These are phyloP conservation scores for Saccharomycodes ludwigii DNA, from an alignment of 805 yeast genomes.

Conservation along the genomic window DNA sequence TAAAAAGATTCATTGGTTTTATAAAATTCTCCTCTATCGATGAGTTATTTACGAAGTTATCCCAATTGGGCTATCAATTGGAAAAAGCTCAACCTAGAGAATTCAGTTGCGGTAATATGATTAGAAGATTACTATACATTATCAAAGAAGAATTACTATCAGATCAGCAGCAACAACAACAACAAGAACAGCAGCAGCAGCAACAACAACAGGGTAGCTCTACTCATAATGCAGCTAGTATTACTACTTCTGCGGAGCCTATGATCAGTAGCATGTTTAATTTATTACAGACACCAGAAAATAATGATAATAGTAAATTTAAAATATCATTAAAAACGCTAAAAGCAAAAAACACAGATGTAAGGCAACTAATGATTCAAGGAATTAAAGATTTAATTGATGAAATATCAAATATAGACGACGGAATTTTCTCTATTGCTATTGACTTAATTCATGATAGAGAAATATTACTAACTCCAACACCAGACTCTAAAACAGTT, in stretches of 20 bases:
- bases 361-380: conserved; percentile 77
- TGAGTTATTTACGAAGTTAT: conserved; percentile 6
- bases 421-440: conserved; percentile 82
- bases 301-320: conserved; percentile 7
- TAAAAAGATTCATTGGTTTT: conserved; percentile 83
- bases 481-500: conserved; percentile 86
- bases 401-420: conserved; percentile 81
- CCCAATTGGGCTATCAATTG: conserved; percentile 58
- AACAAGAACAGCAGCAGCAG: too few species aligned
- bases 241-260: conserved; percentile 26
- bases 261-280: conserved; percentile 81
- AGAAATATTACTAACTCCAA: conserved; percentile 74
- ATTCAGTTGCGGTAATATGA: conserved; percentile 79
- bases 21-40: conserved; percentile 12
- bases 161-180: too few species aligned
- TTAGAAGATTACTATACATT: conserved; percentile 76
- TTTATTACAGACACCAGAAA: conserved; percentile 45
- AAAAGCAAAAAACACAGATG: conserved; percentile 30
- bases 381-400: conserved; percentile 87
- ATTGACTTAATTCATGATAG: conserved; percentile 91
- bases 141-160: conserved; percentile 82
- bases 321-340: conserved; percentile 9
- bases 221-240: conserved; percentile 6
- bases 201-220: conserved; percentile 7
- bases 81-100: conserved; percentile 81